Conservation (phyloP, 2,329 filamentous ascomycete species). For the Aspergillus sp. region DNA sequence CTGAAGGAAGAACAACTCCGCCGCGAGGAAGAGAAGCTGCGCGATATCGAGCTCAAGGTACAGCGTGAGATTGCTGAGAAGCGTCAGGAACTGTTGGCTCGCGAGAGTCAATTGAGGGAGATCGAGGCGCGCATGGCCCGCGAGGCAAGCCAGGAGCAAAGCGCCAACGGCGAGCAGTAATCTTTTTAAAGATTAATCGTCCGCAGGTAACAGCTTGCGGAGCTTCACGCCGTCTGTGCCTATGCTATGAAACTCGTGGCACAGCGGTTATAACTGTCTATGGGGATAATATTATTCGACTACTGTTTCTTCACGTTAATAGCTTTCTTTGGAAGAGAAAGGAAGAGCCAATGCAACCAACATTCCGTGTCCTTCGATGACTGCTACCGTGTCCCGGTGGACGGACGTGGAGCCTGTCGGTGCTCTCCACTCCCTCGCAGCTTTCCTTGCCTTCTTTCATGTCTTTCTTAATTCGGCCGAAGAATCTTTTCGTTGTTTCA, state of each 20-base stretch:
- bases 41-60: slow-evolving; percentile 99
- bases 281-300: slow-evolving; percentile 40
- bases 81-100: slow-evolving; percentile 94
- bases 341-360: slow-evolving; percentile 33
- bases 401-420: slow-evolving; percentile 19
- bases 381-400: slow-evolving; percentile 19
- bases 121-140: slow-evolving; percentile 97
- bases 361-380: slow-evolving; percentile 28
- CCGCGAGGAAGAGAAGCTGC: slow-evolving; percentile 98
- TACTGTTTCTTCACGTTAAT: slow-evolving; percentile 43
- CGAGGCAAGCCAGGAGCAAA: slow-evolving; percentile 60
- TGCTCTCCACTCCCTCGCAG: slow-evolving; percentile 17
- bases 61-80: slow-evolving; percentile 99
- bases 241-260: slow-evolving; percentile 36
- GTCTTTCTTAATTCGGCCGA: slow-evolving; percentile 20
- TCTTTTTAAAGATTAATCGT: slow-evolving; percentile 27
- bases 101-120: slow-evolving; percentile 97
- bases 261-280: slow-evolving; percentile 36
- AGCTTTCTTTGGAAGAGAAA: slow-evolving; percentile 32
- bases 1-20: slow-evolving; percentile 99
- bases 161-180: slow-evolving; percentile 39
- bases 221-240: slow-evolving; percentile 34
- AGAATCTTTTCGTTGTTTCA: slow-evolving; percentile 20
- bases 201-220: slow-evolving; percentile 27
- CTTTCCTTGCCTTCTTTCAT: slow-evolving; percentile 22